Evolutionary conservation across 2,329 filamentous ascomycete genomes (phyloP).

Genomic region (Bipolaris victoriae): DNA sequence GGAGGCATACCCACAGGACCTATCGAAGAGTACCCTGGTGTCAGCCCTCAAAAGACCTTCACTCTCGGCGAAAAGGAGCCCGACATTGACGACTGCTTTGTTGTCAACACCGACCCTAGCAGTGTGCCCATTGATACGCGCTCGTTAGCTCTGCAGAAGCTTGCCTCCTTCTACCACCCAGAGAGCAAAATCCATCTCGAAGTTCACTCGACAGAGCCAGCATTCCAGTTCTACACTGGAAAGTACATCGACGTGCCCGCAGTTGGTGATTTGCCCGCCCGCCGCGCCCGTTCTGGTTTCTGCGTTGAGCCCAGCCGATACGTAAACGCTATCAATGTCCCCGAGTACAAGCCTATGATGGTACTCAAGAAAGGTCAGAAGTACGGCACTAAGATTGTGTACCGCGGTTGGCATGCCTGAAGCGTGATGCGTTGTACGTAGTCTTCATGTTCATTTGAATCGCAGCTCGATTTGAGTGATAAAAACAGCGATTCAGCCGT

Average conservation of each 20-base stretch:
- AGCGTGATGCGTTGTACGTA: not conserved
- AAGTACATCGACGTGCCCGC: slow-evolving; percentile 79
- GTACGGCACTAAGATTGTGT: slow-evolving; percentile 82
- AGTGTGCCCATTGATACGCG: slow-evolving; percentile 60
- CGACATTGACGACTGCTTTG: slow-evolving; percentile 88
- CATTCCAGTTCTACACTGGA: slow-evolving; percentile 97
- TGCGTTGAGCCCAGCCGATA: slow-evolving; percentile 92
- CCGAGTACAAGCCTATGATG: slow-evolving; percentile 79
- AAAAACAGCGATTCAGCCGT: not conserved
- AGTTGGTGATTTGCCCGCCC: slow-evolving; percentile 63
- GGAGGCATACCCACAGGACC: slow-evolving; percentile 75
- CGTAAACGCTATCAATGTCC: slow-evolving; percentile 84
- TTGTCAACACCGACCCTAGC: slow-evolving; percentile 69
- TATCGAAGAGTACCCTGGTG: slow-evolving; percentile 68
- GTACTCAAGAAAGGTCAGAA: slow-evolving; percentile 82
- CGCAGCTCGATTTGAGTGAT: not conserved
- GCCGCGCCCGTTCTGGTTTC: slow-evolving; percentile 75
- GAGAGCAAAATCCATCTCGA: slow-evolving; percentile 79
- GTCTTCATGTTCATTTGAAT: not conserved
- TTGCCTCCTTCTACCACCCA: slow-evolving; percentile 76
- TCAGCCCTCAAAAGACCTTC: slow-evolving; percentile 72
- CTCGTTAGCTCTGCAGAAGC: slow-evolving; percentile 64
- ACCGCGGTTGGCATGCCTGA: slow-evolving; percentile 76
- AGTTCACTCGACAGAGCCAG: slow-evolving; percentile 88
- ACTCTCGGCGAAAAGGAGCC: slow-evolving; percentile 73